phyloP scores from a whole-genome alignment of 257 asterid genomes.

The Nemophila menziesii region DNA sequence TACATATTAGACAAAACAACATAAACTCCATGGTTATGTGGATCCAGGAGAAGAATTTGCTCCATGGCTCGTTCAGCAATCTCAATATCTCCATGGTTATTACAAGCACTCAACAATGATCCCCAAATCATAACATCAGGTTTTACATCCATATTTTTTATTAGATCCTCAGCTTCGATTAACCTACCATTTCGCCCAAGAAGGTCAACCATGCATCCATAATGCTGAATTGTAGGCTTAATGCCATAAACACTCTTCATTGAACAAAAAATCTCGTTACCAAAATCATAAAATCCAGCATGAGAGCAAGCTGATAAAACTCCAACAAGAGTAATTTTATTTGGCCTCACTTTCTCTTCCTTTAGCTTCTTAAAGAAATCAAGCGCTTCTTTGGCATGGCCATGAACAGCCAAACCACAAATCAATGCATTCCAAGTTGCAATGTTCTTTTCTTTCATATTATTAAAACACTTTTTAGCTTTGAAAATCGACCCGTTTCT shows the following conservation, averaged over 20 bases:
- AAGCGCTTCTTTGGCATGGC: conserved; percentile 63
- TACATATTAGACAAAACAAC: conserved; percentile 77
- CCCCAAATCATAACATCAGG: conserved; percentile 87
- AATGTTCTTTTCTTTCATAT: conserved; percentile 38
- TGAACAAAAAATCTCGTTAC: conserved; percentile 38
- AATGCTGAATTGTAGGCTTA: conserved; percentile 70
- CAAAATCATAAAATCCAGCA: conserved; percentile 59
- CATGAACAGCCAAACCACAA: conserved; percentile 71
- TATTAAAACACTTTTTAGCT: conserved; percentile 43
- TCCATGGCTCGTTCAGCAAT: conserved; percentile 62
- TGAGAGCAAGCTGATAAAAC: conserved; percentile 81
- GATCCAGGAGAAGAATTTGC: conserved; percentile 59
- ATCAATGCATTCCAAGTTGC: conserved; percentile 89
- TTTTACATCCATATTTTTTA: conserved; percentile 56
- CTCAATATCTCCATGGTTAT: conserved; percentile 44
- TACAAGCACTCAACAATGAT: conserved; percentile 63
- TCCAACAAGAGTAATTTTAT: conserved; percentile 59
- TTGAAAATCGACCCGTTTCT: conserved; percentile 53
- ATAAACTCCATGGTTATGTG: conserved; percentile 55
- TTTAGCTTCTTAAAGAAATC: conserved; percentile 30
- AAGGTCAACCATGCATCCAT: conserved; percentile 76
- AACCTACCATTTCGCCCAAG: conserved; percentile 69
- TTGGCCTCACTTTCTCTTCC: conserved; percentile 35
- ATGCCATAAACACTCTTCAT: conserved; percentile 41
- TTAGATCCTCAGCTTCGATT: conserved; percentile 57